Conservation (phyloP, 2,329 filamentous ascomycete species). For the Pseudonectria buxi region DNA sequence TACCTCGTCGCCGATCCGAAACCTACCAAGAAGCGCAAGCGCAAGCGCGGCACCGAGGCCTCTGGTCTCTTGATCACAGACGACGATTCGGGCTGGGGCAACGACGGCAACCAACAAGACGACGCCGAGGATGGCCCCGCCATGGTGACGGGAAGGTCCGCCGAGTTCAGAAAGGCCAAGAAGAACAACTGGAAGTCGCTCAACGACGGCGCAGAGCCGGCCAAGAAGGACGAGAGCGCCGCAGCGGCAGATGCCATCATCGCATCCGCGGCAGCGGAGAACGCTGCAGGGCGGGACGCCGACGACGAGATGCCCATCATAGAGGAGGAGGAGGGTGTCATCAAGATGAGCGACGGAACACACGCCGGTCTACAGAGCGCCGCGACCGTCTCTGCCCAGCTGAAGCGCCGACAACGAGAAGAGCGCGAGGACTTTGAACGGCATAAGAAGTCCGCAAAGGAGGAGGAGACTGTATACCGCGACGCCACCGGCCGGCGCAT, state of each 20-base stretch:
- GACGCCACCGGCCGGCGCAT: constrained; percentile 93
- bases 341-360: constrained; percentile 80
- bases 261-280: constrained; percentile 62
- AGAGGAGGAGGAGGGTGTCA: constrained; percentile 39
- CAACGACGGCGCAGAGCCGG: constrained; percentile 32
- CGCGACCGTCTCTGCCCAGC: constrained; percentile 64
- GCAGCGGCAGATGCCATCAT: constrained; percentile 73
- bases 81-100: constrained; percentile 50
- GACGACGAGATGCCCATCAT: constrained; percentile 45
- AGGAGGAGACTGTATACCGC: constrained; percentile 84
- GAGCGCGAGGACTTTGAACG: constrained; percentile 48
- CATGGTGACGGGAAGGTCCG: constrained; percentile 43
- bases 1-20: constrained; percentile 64
- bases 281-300: constrained; percentile 40
- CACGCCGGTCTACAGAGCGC: constrained; percentile 83
- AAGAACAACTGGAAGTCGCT: constrained; percentile 76
- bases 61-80: constrained; percentile 58
- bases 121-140: constrained; percentile 48
- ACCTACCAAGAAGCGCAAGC: constrained; percentile 57
- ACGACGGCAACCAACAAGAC: constrained; percentile 29
- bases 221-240: constrained; percentile 38
- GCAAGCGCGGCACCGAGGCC: constrained; percentile 41
- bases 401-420: constrained; percentile 58
- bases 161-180: constrained; percentile 67
- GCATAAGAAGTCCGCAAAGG: constrained; percentile 37